Evolutionary conservation across 257 asterid genomes (phyloP), one percentile per base, ranked within the genome.

Genomic region (Rehmannia glutinosa): DNA sequence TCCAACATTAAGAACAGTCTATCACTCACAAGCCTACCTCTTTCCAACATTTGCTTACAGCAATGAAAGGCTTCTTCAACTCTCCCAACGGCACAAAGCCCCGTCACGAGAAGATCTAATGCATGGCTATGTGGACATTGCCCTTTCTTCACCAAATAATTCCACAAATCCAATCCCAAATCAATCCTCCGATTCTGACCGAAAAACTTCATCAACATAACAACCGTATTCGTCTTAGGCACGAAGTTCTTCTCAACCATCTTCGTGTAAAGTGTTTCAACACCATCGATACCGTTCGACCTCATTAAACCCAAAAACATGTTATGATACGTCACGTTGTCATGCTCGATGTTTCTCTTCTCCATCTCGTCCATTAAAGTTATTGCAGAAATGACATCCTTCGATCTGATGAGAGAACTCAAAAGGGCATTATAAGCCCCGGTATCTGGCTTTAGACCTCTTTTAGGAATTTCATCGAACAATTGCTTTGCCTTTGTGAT

Each of bases 101-200:
- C 96, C 2, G 96, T 92, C 28, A n/a, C 96, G 42, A 92, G 78
- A 55, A 92, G 79, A 66, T 92, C 95, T 60, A 92, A 55, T 1
- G 94, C 95, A 81, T 87, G 96, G 66, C 78, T 45, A 35, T 92
- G 98, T 4, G 96, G 97, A 42, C 98, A 90, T 3, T 84, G 82
- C 72, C 98, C 97, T 78, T 84, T 90, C 74, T 79, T 63, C 78
- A 87, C 56, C 77, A 90, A 42, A 64, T 87, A 87, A 66, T 65
- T 73, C 98, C 98, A 92, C 76, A 92, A 78, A 27, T 79, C 84
- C 78, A 90, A 64, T 15, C 90, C 97, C 76, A 77, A 46, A 67
- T 90, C 97, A 62, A 90, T 75, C 64, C 76, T 62, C 5, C 69
- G 64, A 64, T 78, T 89, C 80, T 76, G 82, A 54, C 97, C 87